phyloP scores from a whole-genome alignment of 768 basidiomycete species.

The Astraeus odoratus region DNA sequence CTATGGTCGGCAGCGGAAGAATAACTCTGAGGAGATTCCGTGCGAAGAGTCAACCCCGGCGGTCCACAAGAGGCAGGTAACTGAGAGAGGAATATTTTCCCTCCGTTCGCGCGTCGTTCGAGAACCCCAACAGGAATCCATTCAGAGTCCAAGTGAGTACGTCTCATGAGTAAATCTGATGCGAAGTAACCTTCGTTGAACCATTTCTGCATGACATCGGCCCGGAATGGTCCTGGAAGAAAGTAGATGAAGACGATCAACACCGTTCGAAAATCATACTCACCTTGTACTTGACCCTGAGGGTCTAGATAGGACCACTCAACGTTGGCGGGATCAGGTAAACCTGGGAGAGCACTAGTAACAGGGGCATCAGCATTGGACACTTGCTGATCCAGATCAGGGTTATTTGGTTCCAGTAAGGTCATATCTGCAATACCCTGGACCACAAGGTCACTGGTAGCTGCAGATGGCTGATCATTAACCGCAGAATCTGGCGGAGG shows the following conservation, averaged over 20 bases:
- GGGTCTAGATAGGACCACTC: constrained; percentile 95
- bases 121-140: constrained; percentile 64
- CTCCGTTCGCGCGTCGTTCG: constrained; percentile 41
- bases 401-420: constrained; percentile 9
- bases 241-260: constrained; percentile 1
- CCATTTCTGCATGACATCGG: constrained; percentile 92
- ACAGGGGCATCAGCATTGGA: constrained; percentile 9
- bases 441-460: constrained; percentile 6
- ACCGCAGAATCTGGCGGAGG: constrained; percentile 4
- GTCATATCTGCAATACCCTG: constrained; percentile 12
- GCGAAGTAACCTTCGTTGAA: constrained; percentile 85
- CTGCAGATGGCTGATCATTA: constrained; percentile 8
- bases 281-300: constrained; percentile 87
- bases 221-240: constrained; percentile 75
- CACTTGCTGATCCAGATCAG: constrained; percentile 4
- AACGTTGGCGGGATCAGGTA: constrained; percentile 49
- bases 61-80: constrained; percentile 36
- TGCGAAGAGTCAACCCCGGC: constrained; percentile 46
- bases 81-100: constrained; percentile 59
- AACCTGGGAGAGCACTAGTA: constrained; percentile 37
- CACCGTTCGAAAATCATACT: constrained; percentile 4
- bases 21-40: constrained; percentile 42
- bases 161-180: constrained; percentile 76
- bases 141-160: constrained; percentile 59
- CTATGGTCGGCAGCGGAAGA: constrained; percentile 32